A percentile compares a stretch with the other conserved stretches of the same genome.
Evolutionary conservation across 129 eudicot genomes (phyloP).

Genomic region (Arctium minus): DNA sequence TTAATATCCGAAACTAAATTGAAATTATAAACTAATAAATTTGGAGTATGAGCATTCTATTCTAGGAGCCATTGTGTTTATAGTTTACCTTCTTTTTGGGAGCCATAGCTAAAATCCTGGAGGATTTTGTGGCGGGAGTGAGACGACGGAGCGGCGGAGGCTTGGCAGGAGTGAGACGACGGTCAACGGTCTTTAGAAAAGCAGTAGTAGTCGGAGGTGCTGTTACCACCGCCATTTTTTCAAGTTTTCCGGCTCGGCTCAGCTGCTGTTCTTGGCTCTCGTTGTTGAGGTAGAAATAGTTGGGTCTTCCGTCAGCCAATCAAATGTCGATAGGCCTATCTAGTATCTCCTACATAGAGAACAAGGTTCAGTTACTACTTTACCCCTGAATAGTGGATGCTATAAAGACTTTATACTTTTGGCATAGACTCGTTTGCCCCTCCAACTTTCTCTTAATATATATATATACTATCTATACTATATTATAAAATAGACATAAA

Average conservation of each 20-base stretch:
- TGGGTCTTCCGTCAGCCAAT: constrained; percentile 32
- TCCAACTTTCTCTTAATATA: neutral
- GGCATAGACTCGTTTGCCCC: neutral
- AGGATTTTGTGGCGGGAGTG: constrained; percentile 31
- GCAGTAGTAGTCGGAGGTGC: constrained; percentile 30
- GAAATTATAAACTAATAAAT: neutral
- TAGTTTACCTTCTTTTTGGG: constrained; percentile 65
- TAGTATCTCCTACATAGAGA: neutral
- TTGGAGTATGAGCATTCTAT: neutral
- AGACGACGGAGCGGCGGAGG: constrained; percentile 20
- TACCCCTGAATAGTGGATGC: neutral
- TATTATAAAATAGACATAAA: too few species aligned
- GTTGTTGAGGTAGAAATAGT: neutral
- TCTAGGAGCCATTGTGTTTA: neutral
- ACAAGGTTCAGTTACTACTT: constrained; percentile 1
- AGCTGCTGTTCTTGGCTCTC: constrained; percentile 3
- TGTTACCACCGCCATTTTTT: constrained; percentile 51
- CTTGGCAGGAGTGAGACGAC: constrained; percentile 18
- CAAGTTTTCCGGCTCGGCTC: neutral
- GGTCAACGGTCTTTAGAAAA: constrained; percentile 27
- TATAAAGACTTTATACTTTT: neutral
- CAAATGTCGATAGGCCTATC: constrained; percentile 51
- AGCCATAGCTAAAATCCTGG: constrained; percentile 72
- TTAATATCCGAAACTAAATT: neutral
- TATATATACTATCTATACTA: too few species aligned